Base-by-base conservation (phyloP, 306 rosid species). In the Biancaea sappan region DNA sequence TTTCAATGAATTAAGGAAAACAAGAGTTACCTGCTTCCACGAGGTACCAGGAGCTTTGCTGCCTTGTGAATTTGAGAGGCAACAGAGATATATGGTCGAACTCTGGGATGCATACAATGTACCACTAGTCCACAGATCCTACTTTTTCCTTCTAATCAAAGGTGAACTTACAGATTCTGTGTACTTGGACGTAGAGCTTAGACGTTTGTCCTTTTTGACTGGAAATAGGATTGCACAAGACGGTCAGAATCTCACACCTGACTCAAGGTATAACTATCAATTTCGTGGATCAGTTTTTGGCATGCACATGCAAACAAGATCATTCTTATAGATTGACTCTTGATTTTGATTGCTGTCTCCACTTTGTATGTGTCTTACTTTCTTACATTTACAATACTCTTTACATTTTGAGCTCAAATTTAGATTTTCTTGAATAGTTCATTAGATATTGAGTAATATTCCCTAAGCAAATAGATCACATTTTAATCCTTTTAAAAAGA, bases 31-130 rank as follows among this genome's bases (percentile, higher is more conserved):
- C 58, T 22, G 64, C 56, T 25, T 44, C 76, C 79, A 76, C 5
- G 75, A 71, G 72, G 7, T 2, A 60, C 62, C 67, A 25, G 72
- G 80, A 38, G 60, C 57, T 60, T 9, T 47, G 34, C 62, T 71
- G 31, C 72, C 72, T 48, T 74, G 72, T 34, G 50, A 88, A 74
- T 84, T 88, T 81, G 95, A 90, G 81, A 87, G 71, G 77, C 89
- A 81, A 69, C 87, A 83, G 57, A 85, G 81, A 77, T 81, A 84
- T 16, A 87, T 90, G 82, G 69, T 94, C 46, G 79, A 90, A 78
- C 96, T 94, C 28, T 94, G 97, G 99, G 87, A 87, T 68, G 81
- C 75, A 63, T 94, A 91, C 84, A 82, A 84, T 69, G 89, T 88
- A 53, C 96, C 99, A 13, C 63, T 94, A 79, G 87, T 83, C 11